These are phyloP conservation scores for Cordyceps cateniannulata DNA, from an alignment of 2,329 filamentous ascomycete genomes.

Conservation along the genomic window DNA sequence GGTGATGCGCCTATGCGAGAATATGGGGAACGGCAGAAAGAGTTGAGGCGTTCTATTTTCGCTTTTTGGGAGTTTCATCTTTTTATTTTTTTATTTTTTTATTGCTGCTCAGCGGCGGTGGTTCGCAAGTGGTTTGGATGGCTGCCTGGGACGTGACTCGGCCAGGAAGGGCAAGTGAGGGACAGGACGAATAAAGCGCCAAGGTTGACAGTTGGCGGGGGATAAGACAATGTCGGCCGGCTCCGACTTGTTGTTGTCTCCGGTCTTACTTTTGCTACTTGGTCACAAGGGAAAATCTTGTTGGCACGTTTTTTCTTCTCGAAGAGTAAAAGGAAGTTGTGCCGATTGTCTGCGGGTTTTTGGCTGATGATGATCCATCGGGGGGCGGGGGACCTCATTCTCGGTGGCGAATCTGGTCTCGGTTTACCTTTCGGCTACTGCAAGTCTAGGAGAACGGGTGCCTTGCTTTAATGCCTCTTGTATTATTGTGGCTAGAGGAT, in stretches of 20 bases:
- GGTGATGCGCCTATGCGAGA: no score
- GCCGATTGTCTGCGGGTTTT: background rate
- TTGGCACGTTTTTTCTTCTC: no score
- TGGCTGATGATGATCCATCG: background rate
- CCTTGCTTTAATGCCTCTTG: no score
- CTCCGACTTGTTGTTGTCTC: background rate
- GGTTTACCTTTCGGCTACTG: background rate
- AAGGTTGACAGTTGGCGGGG: no score
- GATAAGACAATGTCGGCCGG: background rate
- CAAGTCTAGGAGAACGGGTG: no score
- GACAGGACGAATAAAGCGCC: background rate
- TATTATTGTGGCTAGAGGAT: no score
- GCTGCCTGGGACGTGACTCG: background rate
- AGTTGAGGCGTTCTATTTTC: no score
- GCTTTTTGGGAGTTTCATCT: no score
- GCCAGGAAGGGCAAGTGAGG: background rate
- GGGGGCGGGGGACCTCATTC: background rate
- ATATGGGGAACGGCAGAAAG: no score
- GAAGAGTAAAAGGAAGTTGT: background rate
- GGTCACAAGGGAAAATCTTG: no score
- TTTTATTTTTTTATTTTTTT: no score
- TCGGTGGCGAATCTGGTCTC: background rate
- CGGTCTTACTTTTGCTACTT: no score
- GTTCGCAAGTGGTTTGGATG: conserved; percentile 1
- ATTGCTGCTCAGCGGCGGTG: background rate